Evolutionary conservation across 2,329 filamentous ascomycete genomes (phyloP).

Genomic region (Endoconidiophora polonica): DNA sequence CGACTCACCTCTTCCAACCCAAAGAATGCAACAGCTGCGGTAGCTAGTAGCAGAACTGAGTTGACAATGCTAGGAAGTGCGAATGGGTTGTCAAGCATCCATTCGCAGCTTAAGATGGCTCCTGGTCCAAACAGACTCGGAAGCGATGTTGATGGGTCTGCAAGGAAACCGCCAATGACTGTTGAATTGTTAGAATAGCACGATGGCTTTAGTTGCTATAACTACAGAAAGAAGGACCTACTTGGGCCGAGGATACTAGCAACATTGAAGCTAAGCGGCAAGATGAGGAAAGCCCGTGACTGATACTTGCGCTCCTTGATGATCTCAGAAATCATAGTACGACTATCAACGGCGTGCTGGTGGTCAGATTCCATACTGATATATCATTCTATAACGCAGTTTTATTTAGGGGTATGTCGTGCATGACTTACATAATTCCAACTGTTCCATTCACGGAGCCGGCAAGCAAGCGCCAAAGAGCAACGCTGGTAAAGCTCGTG

Average conservation of each 20-base stretch:
- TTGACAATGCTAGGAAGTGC: slow-evolving; percentile 54
- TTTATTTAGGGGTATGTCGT: background rate
- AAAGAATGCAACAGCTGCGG: slow-evolving; percentile 39
- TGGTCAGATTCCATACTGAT: background rate
- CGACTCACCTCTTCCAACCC: slow-evolving; percentile 45
- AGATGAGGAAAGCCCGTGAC: slow-evolving; percentile 29
- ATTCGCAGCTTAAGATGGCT: slow-evolving; percentile 41
- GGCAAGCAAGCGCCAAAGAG: slow-evolving; percentile 48
- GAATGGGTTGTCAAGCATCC: slow-evolving; percentile 51
- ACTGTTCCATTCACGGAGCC: slow-evolving; percentile 37
- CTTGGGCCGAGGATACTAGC: slow-evolving; percentile 29
- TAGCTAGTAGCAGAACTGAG: slow-evolving; percentile 39
- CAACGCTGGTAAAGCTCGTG: slow-evolving; percentile 43
- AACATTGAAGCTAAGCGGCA: slow-evolving; percentile 32
- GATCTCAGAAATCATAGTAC: slow-evolving; percentile 33
- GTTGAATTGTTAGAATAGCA: background rate
- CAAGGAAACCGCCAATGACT: slow-evolving; percentile 49
- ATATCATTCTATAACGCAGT: background rate
- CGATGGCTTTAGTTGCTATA: background rate
- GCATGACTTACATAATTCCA: slow-evolving; percentile 27
- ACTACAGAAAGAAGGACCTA: slow-evolving; percentile 16
- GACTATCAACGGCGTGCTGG: slow-evolving; percentile 16
- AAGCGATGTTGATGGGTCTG: slow-evolving; percentile 46
- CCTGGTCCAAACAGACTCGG: slow-evolving; percentile 45
- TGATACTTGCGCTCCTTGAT: slow-evolving; percentile 32